A percentile compares a stretch with the other conserved stretches of the same genome.
Conservation (phyloP, 306 rosid genomes). For the Castanea mollissima region DNA sequence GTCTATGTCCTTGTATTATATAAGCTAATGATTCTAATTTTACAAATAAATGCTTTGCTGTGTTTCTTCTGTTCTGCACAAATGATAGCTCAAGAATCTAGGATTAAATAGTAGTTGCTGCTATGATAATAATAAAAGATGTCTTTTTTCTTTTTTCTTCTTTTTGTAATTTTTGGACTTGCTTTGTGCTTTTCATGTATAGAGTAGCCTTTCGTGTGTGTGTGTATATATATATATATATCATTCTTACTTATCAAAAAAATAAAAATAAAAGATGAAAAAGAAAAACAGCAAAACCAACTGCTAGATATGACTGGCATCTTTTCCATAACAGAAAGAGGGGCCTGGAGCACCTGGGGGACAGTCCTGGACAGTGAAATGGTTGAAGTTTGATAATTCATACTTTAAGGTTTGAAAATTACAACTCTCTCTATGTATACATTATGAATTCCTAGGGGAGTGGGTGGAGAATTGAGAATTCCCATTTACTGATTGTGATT, state of each 20-base stretch:
- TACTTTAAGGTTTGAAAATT: conserved; percentile 74
- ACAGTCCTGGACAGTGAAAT: conserved; percentile 91
- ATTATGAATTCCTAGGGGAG: neutral
- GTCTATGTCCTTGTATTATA: neutral
- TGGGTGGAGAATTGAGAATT: conserved; percentile 1
- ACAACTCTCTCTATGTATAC: conserved; percentile 4
- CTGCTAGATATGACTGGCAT: conserved; percentile 23
- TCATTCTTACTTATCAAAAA: too few species aligned
- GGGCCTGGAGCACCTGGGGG: conserved; percentile 99
- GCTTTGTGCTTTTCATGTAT: too few species aligned
- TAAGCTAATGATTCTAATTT: neutral
- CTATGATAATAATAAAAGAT: neutral
- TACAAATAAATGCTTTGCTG: neutral
- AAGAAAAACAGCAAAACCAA: conserved; percentile 5
- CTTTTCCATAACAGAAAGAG: conserved; percentile 60
- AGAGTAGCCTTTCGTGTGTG: too few species aligned
- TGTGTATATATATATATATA: too few species aligned
- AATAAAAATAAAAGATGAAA: neutral
- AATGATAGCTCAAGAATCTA: neutral
- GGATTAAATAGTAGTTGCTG: neutral
- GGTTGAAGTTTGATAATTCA: conserved; percentile 96
- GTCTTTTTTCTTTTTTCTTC: too few species aligned
- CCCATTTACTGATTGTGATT: conserved; percentile 31
- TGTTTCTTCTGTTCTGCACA: neutral
- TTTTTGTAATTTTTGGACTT: too few species aligned